Evolutionary conservation across 2,329 filamentous ascomycete genomes (phyloP).

Genomic region (Cladobotryum mycophilum): DNA sequence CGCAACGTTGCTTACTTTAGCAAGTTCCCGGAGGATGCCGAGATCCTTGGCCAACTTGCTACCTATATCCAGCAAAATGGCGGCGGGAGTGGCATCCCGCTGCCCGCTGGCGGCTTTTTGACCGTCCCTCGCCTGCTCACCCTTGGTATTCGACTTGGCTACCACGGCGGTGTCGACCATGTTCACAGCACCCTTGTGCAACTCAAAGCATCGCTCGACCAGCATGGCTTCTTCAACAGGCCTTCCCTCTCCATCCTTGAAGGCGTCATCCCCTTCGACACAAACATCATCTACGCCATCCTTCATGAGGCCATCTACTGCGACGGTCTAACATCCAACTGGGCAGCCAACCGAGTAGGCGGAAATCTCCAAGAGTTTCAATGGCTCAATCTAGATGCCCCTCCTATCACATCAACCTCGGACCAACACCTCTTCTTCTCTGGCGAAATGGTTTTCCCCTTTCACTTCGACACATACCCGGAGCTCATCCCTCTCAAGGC

Average conservation of each 20-base stretch:
- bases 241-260: constrained; percentile 66
- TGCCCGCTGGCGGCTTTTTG: constrained; percentile 68
- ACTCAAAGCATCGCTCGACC: constrained; percentile 64
- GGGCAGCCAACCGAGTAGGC: constrained; percentile 66
- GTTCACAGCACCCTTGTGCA: constrained; percentile 70
- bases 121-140: constrained; percentile 71
- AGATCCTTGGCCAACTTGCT: constrained; percentile 60
- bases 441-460: constrained; percentile 87
- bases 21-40: constrained; percentile 78
- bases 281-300: constrained; percentile 74
- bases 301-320: constrained; percentile 88
- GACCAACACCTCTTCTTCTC: constrained; percentile 65
- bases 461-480: constrained; percentile 74
- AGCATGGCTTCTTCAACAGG: constrained; percentile 68
- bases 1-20: constrained; percentile 74
- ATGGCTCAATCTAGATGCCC: constrained; percentile 40
- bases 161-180: constrained; percentile 67
- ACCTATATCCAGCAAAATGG: constrained; percentile 56
- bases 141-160: constrained; percentile 71
- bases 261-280: constrained; percentile 61
- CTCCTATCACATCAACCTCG: constrained; percentile 18
- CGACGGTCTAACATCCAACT: constrained; percentile 59
- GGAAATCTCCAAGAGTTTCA: constrained; percentile 38
- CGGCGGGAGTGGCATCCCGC: constrained; percentile 37
- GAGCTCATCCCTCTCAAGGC: constrained; percentile 65